Evolutionary conservation across 78 protist genomes (phyloP).

Genomic region (Chrysochromulina tobinii): DNA sequence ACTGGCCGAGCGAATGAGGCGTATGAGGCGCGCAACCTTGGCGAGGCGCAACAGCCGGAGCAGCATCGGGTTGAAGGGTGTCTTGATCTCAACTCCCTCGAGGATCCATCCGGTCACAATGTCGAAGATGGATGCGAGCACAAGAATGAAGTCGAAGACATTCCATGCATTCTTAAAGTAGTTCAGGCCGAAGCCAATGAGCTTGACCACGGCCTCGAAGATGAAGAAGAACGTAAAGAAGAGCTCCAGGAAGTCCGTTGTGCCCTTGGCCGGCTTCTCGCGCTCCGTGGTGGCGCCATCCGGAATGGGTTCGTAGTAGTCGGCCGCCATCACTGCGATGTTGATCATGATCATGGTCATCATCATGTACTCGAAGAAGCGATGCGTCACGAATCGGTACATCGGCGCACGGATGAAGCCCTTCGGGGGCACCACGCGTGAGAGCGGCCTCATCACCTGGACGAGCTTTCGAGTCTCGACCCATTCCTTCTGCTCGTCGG

Average conservation of each 20-base stretch:
- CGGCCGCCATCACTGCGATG: slow-evolving; percentile 10
- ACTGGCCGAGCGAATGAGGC: background rate
- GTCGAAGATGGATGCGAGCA: background rate
- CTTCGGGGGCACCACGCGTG: background rate
- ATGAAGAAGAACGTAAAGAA: background rate
- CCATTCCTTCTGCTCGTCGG: background rate
- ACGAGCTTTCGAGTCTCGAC: background rate
- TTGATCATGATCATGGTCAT: background rate
- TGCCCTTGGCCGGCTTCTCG: background rate
- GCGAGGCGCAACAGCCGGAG: background rate
- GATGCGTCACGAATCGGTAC: background rate
- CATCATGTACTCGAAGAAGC: background rate
- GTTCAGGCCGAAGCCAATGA: background rate
- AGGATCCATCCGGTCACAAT: background rate
- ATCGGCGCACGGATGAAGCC: background rate
- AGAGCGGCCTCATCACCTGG: background rate
- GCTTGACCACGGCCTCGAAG: slow-evolving; percentile 41
- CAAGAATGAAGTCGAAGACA: slow-evolving; percentile 7
- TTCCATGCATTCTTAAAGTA: background rate
- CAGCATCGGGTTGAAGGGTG: background rate
- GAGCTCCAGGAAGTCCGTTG: too few species aligned
- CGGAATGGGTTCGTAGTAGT: background rate
- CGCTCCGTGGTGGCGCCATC: background rate
- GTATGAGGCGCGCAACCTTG: background rate
- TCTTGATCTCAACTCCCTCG: background rate